These are phyloP conservation scores for Xylaria sp. DNA, from an alignment of 2,329 filamentous ascomycete genomes.

Conservation along the genomic window DNA sequence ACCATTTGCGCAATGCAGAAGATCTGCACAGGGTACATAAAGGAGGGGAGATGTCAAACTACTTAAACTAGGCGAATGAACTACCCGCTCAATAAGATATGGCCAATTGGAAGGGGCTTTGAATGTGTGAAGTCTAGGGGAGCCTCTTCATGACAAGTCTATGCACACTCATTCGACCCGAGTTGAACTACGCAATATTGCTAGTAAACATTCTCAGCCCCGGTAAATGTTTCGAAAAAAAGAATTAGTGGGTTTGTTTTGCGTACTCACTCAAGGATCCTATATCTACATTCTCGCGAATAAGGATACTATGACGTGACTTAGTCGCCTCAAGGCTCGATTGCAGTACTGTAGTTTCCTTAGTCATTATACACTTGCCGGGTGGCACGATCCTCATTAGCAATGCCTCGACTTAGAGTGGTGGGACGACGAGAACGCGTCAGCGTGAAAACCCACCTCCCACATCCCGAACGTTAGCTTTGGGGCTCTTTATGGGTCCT, in stretches of 20 bases:
- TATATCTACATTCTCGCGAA: neutral
- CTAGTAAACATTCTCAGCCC: neutral
- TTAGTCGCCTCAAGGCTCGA: neutral
- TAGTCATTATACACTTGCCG: neutral
- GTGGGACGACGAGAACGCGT: constrained; percentile 25
- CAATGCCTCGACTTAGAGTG: constrained; percentile 6
- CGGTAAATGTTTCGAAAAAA: neutral
- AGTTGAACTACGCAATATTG: neutral
- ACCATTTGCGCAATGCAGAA: neutral
- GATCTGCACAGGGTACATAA: neutral
- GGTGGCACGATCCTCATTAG: constrained; percentile 5
- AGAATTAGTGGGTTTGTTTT: neutral
- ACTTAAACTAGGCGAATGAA: neutral
- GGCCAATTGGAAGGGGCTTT: neutral
- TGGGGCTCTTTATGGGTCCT: constrained; percentile 16
- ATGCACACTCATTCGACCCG: neutral
- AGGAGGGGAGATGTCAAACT: neutral
- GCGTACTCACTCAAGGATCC: neutral
- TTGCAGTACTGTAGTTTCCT: neutral
- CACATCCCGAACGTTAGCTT: constrained; percentile 30
- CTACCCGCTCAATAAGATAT: neutral
- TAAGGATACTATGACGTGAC: neutral
- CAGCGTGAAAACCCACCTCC: constrained; percentile 26
- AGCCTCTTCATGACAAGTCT: neutral
- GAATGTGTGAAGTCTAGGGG: neutral